phyloP scores from a whole-genome alignment of 495 filamentous ascomycete genomes.

The Penicillium diatomitis region DNA sequence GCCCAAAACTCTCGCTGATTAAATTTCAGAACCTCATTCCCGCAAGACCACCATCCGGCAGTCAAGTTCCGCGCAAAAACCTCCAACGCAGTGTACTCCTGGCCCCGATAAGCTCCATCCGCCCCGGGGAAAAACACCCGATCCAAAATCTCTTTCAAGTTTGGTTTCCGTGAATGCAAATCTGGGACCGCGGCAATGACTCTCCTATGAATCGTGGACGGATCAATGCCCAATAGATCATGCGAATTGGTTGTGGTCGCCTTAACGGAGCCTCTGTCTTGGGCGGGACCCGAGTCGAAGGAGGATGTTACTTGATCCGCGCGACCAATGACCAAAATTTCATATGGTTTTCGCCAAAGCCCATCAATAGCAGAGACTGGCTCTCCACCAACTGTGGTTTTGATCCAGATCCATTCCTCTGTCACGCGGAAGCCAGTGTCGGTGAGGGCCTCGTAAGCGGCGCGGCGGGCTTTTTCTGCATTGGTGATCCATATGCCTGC shows the following conservation, averaged over 20 bases:
- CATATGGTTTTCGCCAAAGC: slow-evolving; percentile 76
- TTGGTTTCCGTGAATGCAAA: slow-evolving; percentile 85
- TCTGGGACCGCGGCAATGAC: slow-evolving; percentile 78
- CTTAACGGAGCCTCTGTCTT: not conserved
- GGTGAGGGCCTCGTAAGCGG: slow-evolving; percentile 52
- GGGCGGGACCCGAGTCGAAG: not conserved
- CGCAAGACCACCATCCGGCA: slow-evolving; percentile 82
- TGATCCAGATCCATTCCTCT: slow-evolving; percentile 92
- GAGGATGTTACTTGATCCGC: slow-evolving; percentile 4
- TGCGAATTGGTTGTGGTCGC: not conserved
- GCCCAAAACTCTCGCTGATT: slow-evolving; percentile 64
- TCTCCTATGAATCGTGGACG: slow-evolving; percentile 29
- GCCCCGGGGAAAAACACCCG: slow-evolving; percentile 27
- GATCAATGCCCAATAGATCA: slow-evolving; percentile 7
- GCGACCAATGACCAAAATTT: slow-evolving; percentile 65
- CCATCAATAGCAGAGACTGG: slow-evolving; percentile 61
- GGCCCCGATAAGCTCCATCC: not conserved
- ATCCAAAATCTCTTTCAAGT: slow-evolving; percentile 50
- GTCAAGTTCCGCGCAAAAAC: slow-evolving; percentile 84
- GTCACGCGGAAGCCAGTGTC: slow-evolving; percentile 53
- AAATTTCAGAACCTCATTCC: slow-evolving; percentile 76
- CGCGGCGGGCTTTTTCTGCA: slow-evolving; percentile 46
- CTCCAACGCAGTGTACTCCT: slow-evolving; percentile 59
- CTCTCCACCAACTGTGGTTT: slow-evolving; percentile 62
- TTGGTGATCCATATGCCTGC: slow-evolving; percentile 87